Evolutionary conservation across 257 asterid species (phyloP).

Genomic region (Salvia rosmarinus): DNA sequence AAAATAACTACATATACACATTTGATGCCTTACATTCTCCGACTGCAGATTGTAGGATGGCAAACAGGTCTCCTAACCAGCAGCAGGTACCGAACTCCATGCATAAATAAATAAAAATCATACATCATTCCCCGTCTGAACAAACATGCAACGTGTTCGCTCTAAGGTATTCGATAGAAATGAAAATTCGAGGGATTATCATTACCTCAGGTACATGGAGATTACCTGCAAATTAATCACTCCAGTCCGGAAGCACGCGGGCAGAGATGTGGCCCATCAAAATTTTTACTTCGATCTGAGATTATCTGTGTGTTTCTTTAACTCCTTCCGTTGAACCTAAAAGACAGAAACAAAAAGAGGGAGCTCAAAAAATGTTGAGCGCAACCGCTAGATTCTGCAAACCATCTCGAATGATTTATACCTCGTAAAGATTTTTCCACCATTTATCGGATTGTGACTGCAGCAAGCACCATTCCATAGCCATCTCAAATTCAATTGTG

Average conservation of each 20-base stretch:
- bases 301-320: constrained; percentile 32
- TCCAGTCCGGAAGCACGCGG: neutral
- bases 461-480: constrained; percentile 71
- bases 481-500: constrained; percentile 85
- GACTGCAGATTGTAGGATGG: neutral
- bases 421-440: constrained; percentile 73
- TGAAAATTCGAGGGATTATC: neutral
- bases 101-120: neutral
- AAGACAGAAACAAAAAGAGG: constrained; percentile 1
- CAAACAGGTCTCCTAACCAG: neutral
- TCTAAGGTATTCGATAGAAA: neutral
- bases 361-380: constrained; percentile 10
- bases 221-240: neutral
- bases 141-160: neutral
- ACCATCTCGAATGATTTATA: constrained; percentile 18
- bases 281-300: constrained; percentile 40
- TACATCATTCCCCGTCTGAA: neutral
- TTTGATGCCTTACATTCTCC: neutral
- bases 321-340: constrained; percentile 50
- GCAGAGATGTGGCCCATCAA: neutral
- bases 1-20: neutral
- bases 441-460: constrained; percentile 60
- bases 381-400: constrained; percentile 27
- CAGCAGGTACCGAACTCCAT: neutral
- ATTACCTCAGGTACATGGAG: neutral